These are phyloP conservation scores for Ustilago esculenta DNA, from an alignment of 1,284 basidiomycete genomes.

Conservation along the genomic window DNA sequence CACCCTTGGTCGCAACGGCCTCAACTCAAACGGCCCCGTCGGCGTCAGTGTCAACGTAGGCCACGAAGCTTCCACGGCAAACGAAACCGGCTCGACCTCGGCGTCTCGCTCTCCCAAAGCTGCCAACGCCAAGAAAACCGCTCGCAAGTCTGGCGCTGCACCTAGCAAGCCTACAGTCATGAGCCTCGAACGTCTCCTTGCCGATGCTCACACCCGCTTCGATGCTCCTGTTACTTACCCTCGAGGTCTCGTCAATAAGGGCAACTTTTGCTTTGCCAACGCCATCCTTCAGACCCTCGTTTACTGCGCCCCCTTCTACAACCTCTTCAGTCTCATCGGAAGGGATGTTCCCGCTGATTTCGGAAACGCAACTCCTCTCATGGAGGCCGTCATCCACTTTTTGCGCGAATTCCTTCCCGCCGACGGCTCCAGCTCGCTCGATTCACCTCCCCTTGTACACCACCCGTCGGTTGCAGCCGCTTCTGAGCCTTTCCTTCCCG, in stretches of 20 bases:
- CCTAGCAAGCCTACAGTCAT: conserved; percentile 13
- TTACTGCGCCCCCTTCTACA: conserved; percentile 86
- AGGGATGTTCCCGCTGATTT: conserved; percentile 70
- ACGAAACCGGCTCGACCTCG: conserved; percentile 23
- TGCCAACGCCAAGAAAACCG: conserved; percentile 17
- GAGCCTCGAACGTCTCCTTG: conserved; percentile 42
- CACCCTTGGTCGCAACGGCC: conserved; percentile 23
- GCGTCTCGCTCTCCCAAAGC: conserved; percentile 33
- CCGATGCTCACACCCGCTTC: conserved; percentile 46
- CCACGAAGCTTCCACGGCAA: conserved; percentile 12
- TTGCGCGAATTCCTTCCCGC: conserved; percentile 76
- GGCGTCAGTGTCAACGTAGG: conserved; percentile 46
- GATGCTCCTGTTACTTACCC: conserved; percentile 72
- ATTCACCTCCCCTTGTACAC: conserved; percentile 9
- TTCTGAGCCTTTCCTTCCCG: conserved; percentile 79
- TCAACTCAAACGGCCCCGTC: conserved; percentile 26
- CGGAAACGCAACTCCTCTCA: conserved; percentile 75
- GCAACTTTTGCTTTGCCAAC: conserved; percentile 98
- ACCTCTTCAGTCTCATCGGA: conserved; percentile 79
- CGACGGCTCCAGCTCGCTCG: conserved; percentile 35
- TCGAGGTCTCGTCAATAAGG: conserved; percentile 89
- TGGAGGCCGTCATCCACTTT: conserved; percentile 84
- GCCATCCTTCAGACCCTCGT: conserved; percentile 89
- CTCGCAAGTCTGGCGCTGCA: conserved; percentile 27
- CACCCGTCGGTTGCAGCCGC: conserved; percentile 29